Evolutionary conservation across 164 flowering plant genomes (phyloP), one percentile per base, ranked within the genome.

Genomic region (Kingdonia uniflora): DNA sequence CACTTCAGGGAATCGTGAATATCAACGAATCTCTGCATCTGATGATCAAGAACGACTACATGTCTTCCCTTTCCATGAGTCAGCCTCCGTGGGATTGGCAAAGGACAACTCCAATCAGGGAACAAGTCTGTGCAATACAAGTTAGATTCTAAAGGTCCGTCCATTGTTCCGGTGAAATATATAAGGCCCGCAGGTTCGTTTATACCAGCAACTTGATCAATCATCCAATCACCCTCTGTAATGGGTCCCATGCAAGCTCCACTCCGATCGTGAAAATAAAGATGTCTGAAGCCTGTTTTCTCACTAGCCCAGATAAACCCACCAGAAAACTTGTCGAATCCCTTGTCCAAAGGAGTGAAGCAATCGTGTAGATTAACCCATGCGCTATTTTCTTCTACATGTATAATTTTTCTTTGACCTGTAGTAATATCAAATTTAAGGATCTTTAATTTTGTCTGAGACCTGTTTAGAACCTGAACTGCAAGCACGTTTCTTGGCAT

Each of bases 281-380:
- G 81, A 74, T 92, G 99, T 51, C 81, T 71, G 59, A 74, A 92
- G 42, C 96, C 96, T 2, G 96, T 76, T 68, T 64, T 92, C 40
- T 88, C 96, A 68, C 96, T 92, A 0, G 96, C 94, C 99, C 98
- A 92, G 25, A 92, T 72, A 60, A 92, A 92, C 15, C 87, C 97
- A 15, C 87, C 95, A 14, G 79, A 68, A 52, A 56, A 70, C 49
- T 35, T 65, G 37, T 68, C 33, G 15, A 65, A 65, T 33, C 76
- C 77, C 65, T 74, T 79, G 60, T 82, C 95, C 22, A 92, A 65
- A 61, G 96, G 96, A 15, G 85, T 88, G 62, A 92, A 88, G 55
- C 88, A 84, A 57, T 92, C 95, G 57, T 92, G 98, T 19, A 92
- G 61, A 67, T 80, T 92, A 42, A 92, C 59, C 98, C 98, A 92